A percentile compares a stretch with the other conserved stretches of the same genome.
These are phyloP conservation scores for Colletotrichum spaethianum DNA, from an alignment of 2,329 filamentous ascomycete genomes.

Conservation along the genomic window DNA sequence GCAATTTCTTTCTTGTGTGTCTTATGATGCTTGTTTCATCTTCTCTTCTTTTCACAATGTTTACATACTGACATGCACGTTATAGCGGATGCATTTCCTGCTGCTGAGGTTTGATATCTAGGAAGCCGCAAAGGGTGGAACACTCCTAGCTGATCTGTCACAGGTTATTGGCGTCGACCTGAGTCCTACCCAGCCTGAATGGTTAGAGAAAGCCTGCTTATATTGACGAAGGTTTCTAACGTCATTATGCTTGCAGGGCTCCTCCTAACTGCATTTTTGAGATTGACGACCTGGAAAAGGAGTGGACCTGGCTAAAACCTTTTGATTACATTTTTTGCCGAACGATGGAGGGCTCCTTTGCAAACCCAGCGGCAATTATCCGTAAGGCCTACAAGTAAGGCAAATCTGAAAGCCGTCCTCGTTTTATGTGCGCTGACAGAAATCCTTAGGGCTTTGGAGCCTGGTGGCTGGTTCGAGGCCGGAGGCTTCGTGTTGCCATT, in stretches of 20 bases:
- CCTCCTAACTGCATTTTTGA: conserved; percentile 62
- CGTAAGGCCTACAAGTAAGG: conserved; percentile 42
- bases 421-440: not conserved
- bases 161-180: conserved; percentile 49
- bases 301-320: conserved; percentile 48
- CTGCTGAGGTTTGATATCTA: not conserved
- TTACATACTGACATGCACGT: not conserved
- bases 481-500: conserved; percentile 47
- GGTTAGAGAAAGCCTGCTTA: conserved; percentile 40
- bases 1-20: too few relatives aligned
- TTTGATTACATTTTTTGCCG: conserved; percentile 54
- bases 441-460: conserved; percentile 44
- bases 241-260: conserved; percentile 43
- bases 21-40: too few relatives aligned
- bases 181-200: conserved; percentile 51
- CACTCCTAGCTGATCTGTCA: not conserved
- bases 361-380: conserved; percentile 45
- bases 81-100: not conserved
- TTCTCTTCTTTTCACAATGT: not conserved
- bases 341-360: conserved; percentile 49
- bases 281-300: conserved; percentile 41
- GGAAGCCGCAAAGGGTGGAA: not conserved
- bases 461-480: conserved; percentile 52
- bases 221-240: not conserved
- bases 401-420: not conserved